Evolutionary conservation across 139 green algal species (phyloP).

Genomic region (Pycnococcus provasolii): DNA sequence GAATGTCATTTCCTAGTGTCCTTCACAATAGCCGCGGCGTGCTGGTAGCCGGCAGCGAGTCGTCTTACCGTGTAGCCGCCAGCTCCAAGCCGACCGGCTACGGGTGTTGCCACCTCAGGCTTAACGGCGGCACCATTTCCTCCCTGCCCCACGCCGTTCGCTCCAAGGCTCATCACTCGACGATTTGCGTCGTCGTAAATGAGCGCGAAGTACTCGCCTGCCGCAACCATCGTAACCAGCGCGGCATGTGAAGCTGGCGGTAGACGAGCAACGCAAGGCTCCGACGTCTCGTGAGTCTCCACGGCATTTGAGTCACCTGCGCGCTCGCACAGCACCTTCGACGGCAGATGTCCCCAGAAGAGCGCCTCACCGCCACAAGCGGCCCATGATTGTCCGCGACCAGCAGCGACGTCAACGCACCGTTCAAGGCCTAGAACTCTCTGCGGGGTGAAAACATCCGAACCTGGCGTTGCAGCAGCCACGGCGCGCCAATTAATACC

Average conservation of each 20-base stretch:
- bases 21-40: constrained; percentile 1
- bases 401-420: no score
- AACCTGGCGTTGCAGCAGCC: not conserved
- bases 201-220: constrained; percentile 15
- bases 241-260: no score
- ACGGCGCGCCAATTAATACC: not conserved
- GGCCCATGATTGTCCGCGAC: not conserved
- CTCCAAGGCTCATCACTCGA: not conserved
- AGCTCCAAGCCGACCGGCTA: not conserved
- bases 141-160: not conserved
- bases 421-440: no score
- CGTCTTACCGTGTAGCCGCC: not conserved
- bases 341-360: no score
- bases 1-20: no score
- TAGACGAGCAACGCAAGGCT: not conserved
- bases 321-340: not conserved
- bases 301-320: not conserved
- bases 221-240: not conserved
- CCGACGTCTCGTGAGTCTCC: not conserved
- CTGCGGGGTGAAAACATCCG: not conserved
- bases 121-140: not conserved
- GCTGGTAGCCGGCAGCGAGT: constrained; percentile 6
- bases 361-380: no score
- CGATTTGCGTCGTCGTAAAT: not conserved
- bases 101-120: not conserved